phyloP scores from a whole-genome alignment of 208 protist genomes.

The Porcisia hertigi region DNA sequence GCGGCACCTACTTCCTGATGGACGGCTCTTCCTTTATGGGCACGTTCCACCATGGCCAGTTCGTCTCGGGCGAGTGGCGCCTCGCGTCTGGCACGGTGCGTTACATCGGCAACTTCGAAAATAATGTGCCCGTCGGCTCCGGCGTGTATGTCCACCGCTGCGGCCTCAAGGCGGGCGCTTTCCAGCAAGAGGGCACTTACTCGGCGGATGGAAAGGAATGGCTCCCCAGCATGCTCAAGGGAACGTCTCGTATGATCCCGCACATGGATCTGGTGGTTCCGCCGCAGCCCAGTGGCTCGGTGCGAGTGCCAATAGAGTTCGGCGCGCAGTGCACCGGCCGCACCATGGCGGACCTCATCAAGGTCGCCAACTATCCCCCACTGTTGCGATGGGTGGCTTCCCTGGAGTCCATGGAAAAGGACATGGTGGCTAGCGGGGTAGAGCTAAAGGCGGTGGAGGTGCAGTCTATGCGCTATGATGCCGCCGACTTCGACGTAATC shows the following conservation, averaged over 20 bases:
- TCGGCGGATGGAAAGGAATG: constrained; percentile 47
- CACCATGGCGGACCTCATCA: constrained; percentile 78
- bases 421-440: constrained; percentile 22
- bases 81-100: constrained; percentile 71
- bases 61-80: constrained; percentile 82
- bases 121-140: constrained; percentile 67
- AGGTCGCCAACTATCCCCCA: constrained; percentile 79
- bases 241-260: constrained; percentile 55
- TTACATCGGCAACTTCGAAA: constrained; percentile 85
- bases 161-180: constrained; percentile 60
- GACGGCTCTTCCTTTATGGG: constrained; percentile 75
- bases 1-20: constrained; percentile 70
- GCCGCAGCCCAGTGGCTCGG: constrained; percentile 38
- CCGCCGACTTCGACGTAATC: constrained; percentile 31
- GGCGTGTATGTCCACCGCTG: constrained; percentile 86
- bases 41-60: constrained; percentile 75
- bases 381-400: constrained; percentile 66
- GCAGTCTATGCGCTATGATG: constrained; percentile 53
- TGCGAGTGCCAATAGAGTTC: constrained; percentile 79
- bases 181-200: constrained; percentile 81
- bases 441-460: constrained; percentile 59
- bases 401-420: constrained; percentile 30
- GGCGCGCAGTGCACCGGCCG: constrained; percentile 44
- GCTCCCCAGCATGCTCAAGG: constrained; percentile 68
- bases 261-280: constrained; percentile 64